Base-by-base conservation (phyloP, 768 basidiomycete species). In the Albatrellus ellisii region DNA sequence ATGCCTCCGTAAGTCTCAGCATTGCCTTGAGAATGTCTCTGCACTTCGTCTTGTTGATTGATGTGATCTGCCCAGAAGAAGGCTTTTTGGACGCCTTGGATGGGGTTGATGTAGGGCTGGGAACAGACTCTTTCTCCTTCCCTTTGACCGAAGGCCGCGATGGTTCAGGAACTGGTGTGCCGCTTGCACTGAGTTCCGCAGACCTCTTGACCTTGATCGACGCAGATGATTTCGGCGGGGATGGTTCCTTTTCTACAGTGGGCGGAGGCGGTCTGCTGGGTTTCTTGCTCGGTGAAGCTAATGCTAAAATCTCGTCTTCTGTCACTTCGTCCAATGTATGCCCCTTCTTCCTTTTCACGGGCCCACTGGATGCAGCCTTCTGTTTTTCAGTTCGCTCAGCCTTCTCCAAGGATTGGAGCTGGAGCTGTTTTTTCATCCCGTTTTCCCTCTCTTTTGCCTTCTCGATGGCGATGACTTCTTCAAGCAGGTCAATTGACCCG, bases 21-120 rank as follows among this genome's bases (percentile, higher is more conserved):
- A 91, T 53, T 18, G 49, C 60, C 54, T 70, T 77, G 43, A 92
- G 49, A 26, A 89, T 57, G 3, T 84, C 79, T 55, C 70, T 79
- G 56, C 81, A 85, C 59, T 88, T 94, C 69, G 79, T 88, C 52
- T 80, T 75, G 58, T 88, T 84, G 49, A 91, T 59, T 2, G 81
- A 72, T 1, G 66, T 73, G 1, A 52, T 17, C 6, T 61, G 55
- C 17, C 62, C 54, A 10, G 42, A 41, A 17, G 46, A 29, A 9
- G 46, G 44, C 24, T 56, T 51, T 27, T 34, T 35, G 10, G 56
- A 53, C 22, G 67, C 55, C 34, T 59, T 44, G 36, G 66, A 59
- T 53, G 53, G 51, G 5, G 70, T 70, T 5, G 60, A 54, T 28
- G 57, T 48, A 6, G 47, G 56, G 20, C 52, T 34, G 26, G 58